Conservation (phyloP, 257 asterid genomes). For the Prunella vulgaris region DNA sequence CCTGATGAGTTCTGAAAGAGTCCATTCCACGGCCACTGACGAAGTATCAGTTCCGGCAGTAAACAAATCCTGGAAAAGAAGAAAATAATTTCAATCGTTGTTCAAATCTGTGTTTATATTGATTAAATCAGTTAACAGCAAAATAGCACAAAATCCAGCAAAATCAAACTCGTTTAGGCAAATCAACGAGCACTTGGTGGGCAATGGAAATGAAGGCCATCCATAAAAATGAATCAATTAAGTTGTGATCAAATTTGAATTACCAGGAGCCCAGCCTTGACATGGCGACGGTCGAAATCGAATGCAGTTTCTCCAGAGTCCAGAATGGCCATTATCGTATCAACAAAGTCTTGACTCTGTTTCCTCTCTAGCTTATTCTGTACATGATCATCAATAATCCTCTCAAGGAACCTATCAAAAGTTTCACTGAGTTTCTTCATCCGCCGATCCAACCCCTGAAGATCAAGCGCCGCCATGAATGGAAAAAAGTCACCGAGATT, state of each 20-base stretch:
- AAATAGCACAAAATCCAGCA: too few species aligned
- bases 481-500: constrained; percentile 28
- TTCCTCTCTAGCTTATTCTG: neutral
- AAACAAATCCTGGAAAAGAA: constrained; percentile 21
- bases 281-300: constrained; percentile 39
- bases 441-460: constrained; percentile 28
- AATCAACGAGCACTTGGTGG: neutral
- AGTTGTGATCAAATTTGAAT: neutral
- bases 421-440: constrained; percentile 17
- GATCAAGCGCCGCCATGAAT: constrained; percentile 28
- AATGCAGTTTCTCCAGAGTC: constrained; percentile 32
- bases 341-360: constrained; percentile 21
- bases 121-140: too few species aligned
- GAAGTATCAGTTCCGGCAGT: constrained; percentile 19
- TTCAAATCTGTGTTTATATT: too few species aligned
- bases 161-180: neutral
- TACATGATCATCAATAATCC: constrained; percentile 30
- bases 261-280: constrained; percentile 37
- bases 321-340: constrained; percentile 25
- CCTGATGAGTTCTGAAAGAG: constrained; percentile 13
- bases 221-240: too few species aligned
- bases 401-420: constrained; percentile 33
- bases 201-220: neutral
- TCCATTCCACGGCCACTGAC: constrained; percentile 11
- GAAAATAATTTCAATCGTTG: too few species aligned